phyloP scores from a whole-genome alignment of 768 basidiomycete genomes.

The Boletus rubescentipes region DNA sequence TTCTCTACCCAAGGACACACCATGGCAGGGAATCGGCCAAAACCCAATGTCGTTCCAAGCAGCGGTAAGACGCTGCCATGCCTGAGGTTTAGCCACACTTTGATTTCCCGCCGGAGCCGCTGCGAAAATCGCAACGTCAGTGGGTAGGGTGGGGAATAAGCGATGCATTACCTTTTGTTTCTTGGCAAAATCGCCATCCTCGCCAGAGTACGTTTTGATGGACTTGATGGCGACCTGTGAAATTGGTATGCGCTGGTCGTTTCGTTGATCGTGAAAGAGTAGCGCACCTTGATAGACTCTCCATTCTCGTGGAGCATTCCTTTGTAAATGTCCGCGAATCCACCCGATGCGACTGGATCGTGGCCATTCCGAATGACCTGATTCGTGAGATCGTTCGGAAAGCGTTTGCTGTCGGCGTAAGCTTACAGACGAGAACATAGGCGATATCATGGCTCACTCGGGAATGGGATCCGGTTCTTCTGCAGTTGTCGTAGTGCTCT shows the following conservation, averaged over 20 bases:
- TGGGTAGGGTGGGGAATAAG: neutral
- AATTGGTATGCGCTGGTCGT: too few species aligned
- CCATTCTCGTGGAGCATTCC: neutral
- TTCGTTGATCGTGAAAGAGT: neutral
- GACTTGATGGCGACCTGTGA: too few species aligned
- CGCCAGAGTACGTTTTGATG: too few species aligned
- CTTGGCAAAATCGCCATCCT: too few species aligned
- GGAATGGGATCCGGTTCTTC: neutral
- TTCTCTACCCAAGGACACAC: slow-evolving; percentile 29
- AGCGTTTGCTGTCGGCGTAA: neutral
- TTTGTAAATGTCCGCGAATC: slow-evolving; percentile 5
- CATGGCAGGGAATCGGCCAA: slow-evolving; percentile 27
- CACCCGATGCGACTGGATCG: slow-evolving; percentile 6
- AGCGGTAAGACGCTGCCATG: slow-evolving; percentile 27
- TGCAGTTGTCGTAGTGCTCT: neutral
- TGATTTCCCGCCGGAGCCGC: too few species aligned
- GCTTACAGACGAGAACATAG: too few species aligned
- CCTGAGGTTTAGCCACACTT: slow-evolving; percentile 22
- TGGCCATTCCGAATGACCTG: neutral
- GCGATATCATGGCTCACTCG: neutral
- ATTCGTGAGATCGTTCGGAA: slow-evolving; percentile 1
- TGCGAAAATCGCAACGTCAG: too few species aligned
- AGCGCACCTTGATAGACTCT: neutral
- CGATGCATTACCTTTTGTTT: too few species aligned
- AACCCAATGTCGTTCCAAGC: slow-evolving; percentile 21